These are phyloP conservation scores for Thermoascus crustaceus DNA, from an alignment of 2,329 filamentous ascomycete genomes.

Conservation along the genomic window DNA sequence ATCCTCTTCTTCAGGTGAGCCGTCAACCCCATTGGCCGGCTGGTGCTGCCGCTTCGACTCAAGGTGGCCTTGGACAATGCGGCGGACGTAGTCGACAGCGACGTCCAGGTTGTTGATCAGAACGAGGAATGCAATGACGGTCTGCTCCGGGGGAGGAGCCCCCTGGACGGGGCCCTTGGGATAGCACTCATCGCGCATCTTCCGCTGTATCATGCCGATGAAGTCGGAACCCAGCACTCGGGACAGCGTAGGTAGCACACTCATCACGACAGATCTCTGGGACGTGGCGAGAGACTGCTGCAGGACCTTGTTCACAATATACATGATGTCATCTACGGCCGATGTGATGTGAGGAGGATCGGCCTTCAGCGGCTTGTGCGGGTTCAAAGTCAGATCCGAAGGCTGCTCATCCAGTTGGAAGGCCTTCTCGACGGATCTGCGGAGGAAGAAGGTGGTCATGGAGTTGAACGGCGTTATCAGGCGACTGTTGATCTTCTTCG, in stretches of 20 bases:
- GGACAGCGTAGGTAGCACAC: constrained; percentile 68
- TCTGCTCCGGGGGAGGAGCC: constrained; percentile 76
- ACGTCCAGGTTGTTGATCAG: constrained; percentile 94
- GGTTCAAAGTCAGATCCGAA: constrained; percentile 65
- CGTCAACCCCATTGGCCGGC: constrained; percentile 10
- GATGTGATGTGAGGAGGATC: constrained; percentile 88
- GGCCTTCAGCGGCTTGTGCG: constrained; percentile 61
- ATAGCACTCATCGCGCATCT: constrained; percentile 95
- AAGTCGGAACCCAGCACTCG: constrained; percentile 83
- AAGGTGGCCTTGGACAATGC: constrained; percentile 69
- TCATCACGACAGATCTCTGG: constrained; percentile 67
- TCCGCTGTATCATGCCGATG: constrained; percentile 91
- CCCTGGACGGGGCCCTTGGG: constrained; percentile 72
- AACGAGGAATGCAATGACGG: constrained; percentile 80
- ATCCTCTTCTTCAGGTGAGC: constrained; percentile 17
- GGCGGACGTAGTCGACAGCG: constrained; percentile 78
- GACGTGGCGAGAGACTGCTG: constrained; percentile 80
- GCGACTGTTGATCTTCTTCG: constrained; percentile 66
- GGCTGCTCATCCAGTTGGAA: constrained; percentile 94
- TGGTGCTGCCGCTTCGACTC: constrained; percentile 21
- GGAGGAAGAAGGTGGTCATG: constrained; percentile 95
- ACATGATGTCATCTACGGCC: constrained; percentile 98
- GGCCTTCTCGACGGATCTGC: constrained; percentile 90
- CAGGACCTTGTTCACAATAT: constrained; percentile 89
- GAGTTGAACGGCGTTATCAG: constrained; percentile 75